Percentiles rank a stretch among this genome's conserved stretches.
Conservation (phyloP, 805 yeast genomes). For the Metschnikowia amazonensis region DNA sequence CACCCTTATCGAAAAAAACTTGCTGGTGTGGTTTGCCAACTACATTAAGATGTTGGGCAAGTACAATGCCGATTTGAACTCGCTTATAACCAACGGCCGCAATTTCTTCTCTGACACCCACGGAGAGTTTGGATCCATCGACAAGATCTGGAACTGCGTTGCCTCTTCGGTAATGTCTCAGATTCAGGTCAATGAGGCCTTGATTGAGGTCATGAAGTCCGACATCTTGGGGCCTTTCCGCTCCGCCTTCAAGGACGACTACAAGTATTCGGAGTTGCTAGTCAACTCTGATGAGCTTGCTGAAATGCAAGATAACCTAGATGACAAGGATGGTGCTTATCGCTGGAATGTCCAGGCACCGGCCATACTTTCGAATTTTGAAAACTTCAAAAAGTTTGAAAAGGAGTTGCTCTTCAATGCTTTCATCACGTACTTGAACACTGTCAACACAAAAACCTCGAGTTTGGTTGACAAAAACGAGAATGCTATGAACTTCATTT, state of each 20-base stretch:
- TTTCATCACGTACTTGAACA: constrained; percentile 55
- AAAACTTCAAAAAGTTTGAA: constrained; percentile 62
- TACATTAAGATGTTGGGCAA: constrained; percentile 19
- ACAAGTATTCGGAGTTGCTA: constrained; percentile 53
- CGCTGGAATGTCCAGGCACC: constrained; percentile 82
- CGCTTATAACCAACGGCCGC: constrained; percentile 22
- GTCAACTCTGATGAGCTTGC: constrained; percentile 42
- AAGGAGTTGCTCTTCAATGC: constrained; percentile 56
- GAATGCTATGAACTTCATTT: constrained; percentile 57
- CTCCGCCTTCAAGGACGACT: constrained; percentile 50
- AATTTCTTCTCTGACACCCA: constrained; percentile 18
- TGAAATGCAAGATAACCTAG: constrained; percentile 32
- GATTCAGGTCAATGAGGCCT: constrained; percentile 46
- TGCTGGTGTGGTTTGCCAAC: constrained; percentile 34
- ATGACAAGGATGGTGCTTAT: constrained; percentile 37
- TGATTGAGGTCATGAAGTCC: constrained; percentile 43
- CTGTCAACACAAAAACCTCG: constrained; percentile 24
- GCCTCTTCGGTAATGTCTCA: constrained; percentile 48
- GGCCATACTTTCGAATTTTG: constrained; percentile 68
- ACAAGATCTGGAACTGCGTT: constrained; percentile 45
- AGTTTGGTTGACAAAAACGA: constrained; percentile 46
- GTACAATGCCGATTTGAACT: constrained; percentile 22
- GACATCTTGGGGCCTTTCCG: constrained; percentile 56
- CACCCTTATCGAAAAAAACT: constrained; percentile 26
- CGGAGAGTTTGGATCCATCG: constrained; percentile 37